Percentiles rank a stretch among this genome's conserved stretches.
These are phyloP conservation scores for Aspergillus sp. DNA, from an alignment of 2,329 filamentous ascomycete genomes.

Conservation along the genomic window DNA sequence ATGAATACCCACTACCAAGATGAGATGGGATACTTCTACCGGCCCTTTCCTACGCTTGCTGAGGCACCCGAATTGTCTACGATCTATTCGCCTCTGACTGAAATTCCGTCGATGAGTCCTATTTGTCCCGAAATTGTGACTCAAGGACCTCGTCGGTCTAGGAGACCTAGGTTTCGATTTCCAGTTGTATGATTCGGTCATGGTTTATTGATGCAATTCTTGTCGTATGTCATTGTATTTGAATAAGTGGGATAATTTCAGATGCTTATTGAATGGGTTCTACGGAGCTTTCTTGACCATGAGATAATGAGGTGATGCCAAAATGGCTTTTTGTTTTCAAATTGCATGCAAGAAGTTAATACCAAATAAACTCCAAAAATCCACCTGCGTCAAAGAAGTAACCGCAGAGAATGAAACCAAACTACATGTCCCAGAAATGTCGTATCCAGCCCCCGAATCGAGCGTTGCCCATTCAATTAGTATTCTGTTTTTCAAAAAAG, in stretches of 20 bases:
- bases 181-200: conserved; percentile 38
- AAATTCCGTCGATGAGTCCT: conserved; percentile 4
- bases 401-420: too few relatives aligned
- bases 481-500: too few relatives aligned
- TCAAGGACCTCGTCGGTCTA: conserved; percentile 25
- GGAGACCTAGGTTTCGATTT: conserved; percentile 57
- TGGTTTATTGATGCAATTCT: neutral
- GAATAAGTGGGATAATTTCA: too few relatives aligned
- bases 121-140: conserved; percentile 16
- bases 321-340: neutral
- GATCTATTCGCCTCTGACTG: neutral
- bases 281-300: too few relatives aligned
- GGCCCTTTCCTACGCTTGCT: neutral
- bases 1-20: neutral
- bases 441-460: too few relatives aligned
- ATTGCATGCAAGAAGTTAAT: too few relatives aligned
- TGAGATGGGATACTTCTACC: neutral
- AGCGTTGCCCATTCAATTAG: too few relatives aligned
- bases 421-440: too few relatives aligned
- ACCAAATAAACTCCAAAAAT: too few relatives aligned
- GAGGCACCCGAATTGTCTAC: neutral
- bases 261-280: too few relatives aligned
- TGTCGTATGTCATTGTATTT: too few relatives aligned
- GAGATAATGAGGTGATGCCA: neutral
- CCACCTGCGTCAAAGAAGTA: too few relatives aligned